A percentile compares a stretch with the other conserved stretches of the same genome.
Evolutionary conservation across 208 protist species (phyloP).

Genomic region (Trypanosoma platydactyli): DNA sequence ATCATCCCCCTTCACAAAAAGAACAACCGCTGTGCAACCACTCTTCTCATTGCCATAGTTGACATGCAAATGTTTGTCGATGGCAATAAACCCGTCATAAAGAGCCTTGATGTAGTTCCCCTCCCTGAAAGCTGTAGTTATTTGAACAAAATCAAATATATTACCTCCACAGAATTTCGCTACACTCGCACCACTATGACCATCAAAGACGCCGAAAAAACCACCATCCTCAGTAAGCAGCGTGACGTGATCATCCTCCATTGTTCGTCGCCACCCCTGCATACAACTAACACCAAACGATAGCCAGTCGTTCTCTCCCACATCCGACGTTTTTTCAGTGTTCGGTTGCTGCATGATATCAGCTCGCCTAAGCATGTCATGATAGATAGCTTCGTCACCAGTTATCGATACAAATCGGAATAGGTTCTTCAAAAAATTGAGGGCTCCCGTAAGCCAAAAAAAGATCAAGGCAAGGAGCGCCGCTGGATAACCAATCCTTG

Average conservation of each 20-base stretch:
- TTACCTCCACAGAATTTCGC: slow-evolving; percentile 80
- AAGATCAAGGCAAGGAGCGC: slow-evolving; percentile 13
- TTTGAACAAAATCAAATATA: slow-evolving; percentile 71
- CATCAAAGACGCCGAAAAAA: slow-evolving; percentile 92
- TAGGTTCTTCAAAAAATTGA: slow-evolving; percentile 21
- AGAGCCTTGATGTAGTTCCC: slow-evolving; percentile 65
- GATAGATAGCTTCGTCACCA: slow-evolving; percentile 40
- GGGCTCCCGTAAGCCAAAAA: slow-evolving; percentile 20
- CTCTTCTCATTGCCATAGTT: slow-evolving; percentile 56
- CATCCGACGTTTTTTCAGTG: slow-evolving; percentile 62
- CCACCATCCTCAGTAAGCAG: slow-evolving; percentile 68
- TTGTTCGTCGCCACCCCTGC: slow-evolving; percentile 90
- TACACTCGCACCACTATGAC: slow-evolving; percentile 78
- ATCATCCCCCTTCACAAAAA: slow-evolving; percentile 73
- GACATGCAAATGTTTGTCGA: slow-evolving; percentile 74
- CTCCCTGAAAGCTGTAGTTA: slow-evolving; percentile 56
- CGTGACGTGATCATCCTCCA: slow-evolving; percentile 92
- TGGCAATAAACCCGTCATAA: slow-evolving; percentile 84
- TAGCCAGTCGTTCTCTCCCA: slow-evolving; percentile 65
- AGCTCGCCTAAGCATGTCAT: slow-evolving; percentile 70
- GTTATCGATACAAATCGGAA: slow-evolving; percentile 18
- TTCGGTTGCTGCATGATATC: slow-evolving; percentile 89
- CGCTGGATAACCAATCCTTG: slow-evolving; percentile 11
- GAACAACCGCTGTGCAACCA: slow-evolving; percentile 87
- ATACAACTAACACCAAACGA: slow-evolving; percentile 77